Conservation (phyloP, 129 eudicot species). For the Glebionis coronaria region DNA sequence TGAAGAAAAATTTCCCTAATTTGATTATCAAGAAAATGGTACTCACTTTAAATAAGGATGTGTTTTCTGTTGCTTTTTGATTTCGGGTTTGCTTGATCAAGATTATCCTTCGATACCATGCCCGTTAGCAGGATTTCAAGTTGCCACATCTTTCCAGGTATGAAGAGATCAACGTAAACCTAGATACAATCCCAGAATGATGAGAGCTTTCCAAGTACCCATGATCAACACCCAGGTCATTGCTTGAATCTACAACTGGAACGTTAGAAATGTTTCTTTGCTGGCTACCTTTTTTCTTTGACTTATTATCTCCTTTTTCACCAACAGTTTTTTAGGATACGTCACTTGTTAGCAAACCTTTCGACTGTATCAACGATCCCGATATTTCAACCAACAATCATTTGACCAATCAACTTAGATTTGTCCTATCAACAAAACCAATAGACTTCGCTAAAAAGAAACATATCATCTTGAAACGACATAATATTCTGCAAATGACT, state of each 20-base stretch:
- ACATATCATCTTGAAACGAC: constrained; percentile 3
- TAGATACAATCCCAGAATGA: constrained; percentile 84
- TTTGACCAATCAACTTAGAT: constrained; percentile 72
- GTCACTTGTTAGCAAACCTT: constrained; percentile 64
- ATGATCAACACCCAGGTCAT: too few species aligned
- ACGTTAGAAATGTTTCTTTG: too few species aligned
- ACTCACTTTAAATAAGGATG: too few species aligned
- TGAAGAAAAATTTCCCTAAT: too few species aligned
- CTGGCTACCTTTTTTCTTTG: too few species aligned
- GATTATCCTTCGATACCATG: too few species aligned
- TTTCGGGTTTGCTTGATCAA: too few species aligned
- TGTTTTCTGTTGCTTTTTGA: too few species aligned
- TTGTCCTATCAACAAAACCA: constrained; percentile 42
- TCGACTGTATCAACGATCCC: constrained; percentile 83
- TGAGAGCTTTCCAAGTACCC: constrained; percentile 73
- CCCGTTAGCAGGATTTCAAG: too few species aligned
- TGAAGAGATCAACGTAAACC: constrained; percentile 61
- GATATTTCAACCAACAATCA: constrained; percentile 65
- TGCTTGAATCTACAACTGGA: too few species aligned
- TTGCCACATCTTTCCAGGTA: constrained; percentile 55
- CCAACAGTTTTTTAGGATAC: constrained; percentile 19
- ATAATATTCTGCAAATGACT: constrained; percentile 6
- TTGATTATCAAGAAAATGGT: too few species aligned
- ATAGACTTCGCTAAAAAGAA: constrained; percentile 10
- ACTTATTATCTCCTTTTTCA: constrained; percentile 41